Evolutionary conservation across 805 yeast genomes (phyloP).

Genomic region (Pichia manshurica): DNA sequence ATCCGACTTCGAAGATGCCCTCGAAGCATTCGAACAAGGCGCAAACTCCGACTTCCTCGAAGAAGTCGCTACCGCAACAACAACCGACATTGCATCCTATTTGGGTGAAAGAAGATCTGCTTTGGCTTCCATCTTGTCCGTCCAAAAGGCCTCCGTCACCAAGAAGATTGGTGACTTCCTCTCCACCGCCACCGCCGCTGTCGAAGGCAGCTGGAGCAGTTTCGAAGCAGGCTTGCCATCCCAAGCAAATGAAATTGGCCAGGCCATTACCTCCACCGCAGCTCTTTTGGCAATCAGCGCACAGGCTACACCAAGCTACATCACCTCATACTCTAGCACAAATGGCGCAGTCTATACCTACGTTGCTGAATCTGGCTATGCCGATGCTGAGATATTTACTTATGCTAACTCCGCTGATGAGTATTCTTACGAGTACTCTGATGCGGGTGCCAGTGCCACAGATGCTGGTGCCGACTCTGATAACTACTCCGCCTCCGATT

Average conservation of each 20-base stretch:
- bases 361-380: too few relatives aligned
- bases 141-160: slow-evolving; percentile 7
- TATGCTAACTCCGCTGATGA: too few relatives aligned
- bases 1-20: slow-evolving; percentile 1
- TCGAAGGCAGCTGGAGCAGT: not conserved
- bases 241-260: not conserved
- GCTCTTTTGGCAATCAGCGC: slow-evolving; percentile 9
- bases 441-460: slow-evolving; percentile 4
- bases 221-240: slow-evolving; percentile 1
- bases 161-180: slow-evolving; percentile 1
- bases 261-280: slow-evolving; percentile 6
- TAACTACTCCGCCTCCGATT: not conserved
- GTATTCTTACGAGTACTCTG: too few relatives aligned
- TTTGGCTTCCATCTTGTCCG: slow-evolving; percentile 3
- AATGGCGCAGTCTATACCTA: too few relatives aligned
- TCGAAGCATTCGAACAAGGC: slow-evolving; percentile 6
- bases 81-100: slow-evolving; percentile 1
- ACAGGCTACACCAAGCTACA: slow-evolving; percentile 2
- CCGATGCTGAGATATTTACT: too few relatives aligned
- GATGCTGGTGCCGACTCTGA: slow-evolving; percentile 8
- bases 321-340: too few relatives aligned
- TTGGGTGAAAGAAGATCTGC: slow-evolving; percentile 8
- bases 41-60: not conserved
- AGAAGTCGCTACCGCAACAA: not conserved
- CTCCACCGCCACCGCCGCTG: not conserved